phyloP scores from a whole-genome alignment of 768 basidiomycete species.

The Mycena polygramma region DNA sequence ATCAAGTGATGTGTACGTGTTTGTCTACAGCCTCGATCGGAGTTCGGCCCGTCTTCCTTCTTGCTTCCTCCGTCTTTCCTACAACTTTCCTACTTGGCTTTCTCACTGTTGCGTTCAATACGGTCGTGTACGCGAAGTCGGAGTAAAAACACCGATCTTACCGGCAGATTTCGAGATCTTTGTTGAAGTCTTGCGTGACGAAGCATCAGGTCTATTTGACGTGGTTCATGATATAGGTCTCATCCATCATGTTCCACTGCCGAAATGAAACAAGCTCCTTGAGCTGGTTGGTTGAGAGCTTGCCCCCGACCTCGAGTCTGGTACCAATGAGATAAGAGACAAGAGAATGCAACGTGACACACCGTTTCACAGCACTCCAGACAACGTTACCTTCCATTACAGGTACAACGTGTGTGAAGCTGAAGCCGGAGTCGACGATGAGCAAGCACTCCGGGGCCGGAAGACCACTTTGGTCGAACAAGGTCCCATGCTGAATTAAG shows the following conservation, averaged over 20 bases:
- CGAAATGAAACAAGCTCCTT: constrained; percentile 95
- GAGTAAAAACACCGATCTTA: constrained; percentile 53
- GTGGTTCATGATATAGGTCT: no score
- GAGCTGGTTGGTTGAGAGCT: constrained; percentile 94
- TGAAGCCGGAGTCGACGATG: constrained; percentile 92
- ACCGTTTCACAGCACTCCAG: constrained; percentile 89
- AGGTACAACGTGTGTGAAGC: constrained; percentile 93
- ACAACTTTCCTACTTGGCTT: no score
- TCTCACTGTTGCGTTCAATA: no score
- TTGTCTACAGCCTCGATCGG: no score
- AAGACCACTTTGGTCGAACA: constrained; percentile 67
- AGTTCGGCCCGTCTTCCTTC: no score
- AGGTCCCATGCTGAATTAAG: constrained; percentile 77
- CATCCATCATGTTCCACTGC: no score
- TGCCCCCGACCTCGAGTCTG: constrained; percentile 96
- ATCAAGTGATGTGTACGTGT: no score
- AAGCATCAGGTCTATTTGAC: constrained; percentile 94
- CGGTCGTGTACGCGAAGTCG: no score
- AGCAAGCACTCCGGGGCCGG: constrained; percentile 83
- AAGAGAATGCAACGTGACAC: constrained; percentile 36
- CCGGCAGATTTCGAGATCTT: constrained; percentile 85
- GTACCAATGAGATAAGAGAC: background rate
- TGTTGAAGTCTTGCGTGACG: constrained; percentile 78
- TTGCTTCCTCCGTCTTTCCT: no score
- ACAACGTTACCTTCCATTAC: constrained; percentile 80